These are phyloP conservation scores for Picocystis salinarum DNA, from an alignment of 139 green algal species.

Conservation along the genomic window DNA sequence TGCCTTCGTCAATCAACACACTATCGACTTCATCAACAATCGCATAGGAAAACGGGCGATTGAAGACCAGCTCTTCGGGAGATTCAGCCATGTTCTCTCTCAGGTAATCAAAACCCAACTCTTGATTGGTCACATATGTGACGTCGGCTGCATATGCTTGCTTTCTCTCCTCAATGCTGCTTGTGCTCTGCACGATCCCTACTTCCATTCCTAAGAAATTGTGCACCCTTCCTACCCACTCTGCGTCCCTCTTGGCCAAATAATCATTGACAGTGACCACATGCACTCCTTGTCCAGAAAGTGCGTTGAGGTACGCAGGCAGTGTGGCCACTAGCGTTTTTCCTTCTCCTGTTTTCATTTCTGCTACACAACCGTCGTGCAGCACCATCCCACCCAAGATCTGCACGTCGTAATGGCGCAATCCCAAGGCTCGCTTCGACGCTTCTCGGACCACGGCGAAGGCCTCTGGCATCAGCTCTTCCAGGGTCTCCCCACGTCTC, in stretches of 20 bases:
- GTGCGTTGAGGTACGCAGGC: constrained; percentile 47
- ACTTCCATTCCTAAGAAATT: constrained; percentile 58
- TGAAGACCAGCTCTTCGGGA: neutral
- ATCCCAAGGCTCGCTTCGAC: constrained; percentile 50
- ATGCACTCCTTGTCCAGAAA: constrained; percentile 56
- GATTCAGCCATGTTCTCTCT: constrained; percentile 45
- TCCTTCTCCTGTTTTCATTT: constrained; percentile 31
- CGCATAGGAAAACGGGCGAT: constrained; percentile 34
- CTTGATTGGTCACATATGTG: constrained; percentile 63
- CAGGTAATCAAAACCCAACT: constrained; percentile 69
- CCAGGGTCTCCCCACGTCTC: constrained; percentile 19
- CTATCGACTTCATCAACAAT: constrained; percentile 74
- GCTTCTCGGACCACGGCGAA: constrained; percentile 87
- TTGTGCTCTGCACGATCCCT: constrained; percentile 21
- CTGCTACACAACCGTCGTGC: constrained; percentile 51
- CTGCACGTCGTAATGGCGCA: constrained; percentile 84
- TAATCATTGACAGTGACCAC: constrained; percentile 75
- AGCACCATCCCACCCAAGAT: constrained; percentile 74
- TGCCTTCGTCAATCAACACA: constrained; percentile 54
- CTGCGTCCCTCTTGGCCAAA: constrained; percentile 53
- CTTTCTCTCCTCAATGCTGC: constrained; percentile 3
- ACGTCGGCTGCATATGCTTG: constrained; percentile 33
- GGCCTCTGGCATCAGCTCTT: constrained; percentile 37
- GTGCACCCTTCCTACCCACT: constrained; percentile 71
- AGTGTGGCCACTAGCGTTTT: constrained; percentile 88